Evolutionary conservation across 225 moss, liverwort and hornwort genomes (phyloP).

Genomic region (Pseudisothecium myosuroides): DNA sequence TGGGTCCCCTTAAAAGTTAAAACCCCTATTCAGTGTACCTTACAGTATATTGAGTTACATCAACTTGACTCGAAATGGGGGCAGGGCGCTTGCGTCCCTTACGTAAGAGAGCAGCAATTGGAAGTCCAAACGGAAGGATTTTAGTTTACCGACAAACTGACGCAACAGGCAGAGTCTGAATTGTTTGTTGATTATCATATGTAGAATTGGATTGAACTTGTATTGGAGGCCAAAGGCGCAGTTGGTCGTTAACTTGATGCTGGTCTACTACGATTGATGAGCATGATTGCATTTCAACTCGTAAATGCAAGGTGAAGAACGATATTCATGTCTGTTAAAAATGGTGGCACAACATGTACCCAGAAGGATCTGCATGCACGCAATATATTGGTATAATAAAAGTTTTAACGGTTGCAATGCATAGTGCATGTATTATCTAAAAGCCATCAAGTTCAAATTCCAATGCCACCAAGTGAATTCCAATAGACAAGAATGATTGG

Average conservation of each 20-base stretch:
- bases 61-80: neutral
- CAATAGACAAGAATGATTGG: neutral
- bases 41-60: neutral
- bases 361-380: neutral
- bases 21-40: no score
- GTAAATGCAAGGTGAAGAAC: neutral
- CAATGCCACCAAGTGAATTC: neutral
- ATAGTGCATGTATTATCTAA: neutral
- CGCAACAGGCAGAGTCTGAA: neutral
- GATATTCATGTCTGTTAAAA: neutral
- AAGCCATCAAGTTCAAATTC: neutral
- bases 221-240: neutral
- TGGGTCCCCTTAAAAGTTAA: no score
- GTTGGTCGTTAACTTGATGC: neutral
- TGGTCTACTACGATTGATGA: neutral
- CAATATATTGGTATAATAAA: neutral
- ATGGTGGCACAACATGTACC: no score
- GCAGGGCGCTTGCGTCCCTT: neutral
- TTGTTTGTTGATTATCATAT: neutral
- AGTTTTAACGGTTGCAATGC: neutral
- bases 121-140: no score
- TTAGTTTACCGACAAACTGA: neutral
- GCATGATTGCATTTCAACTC: neutral
- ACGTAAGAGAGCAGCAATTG: neutral
- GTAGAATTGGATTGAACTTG: neutral